These are phyloP conservation scores for Agrostemma githago DNA, from an alignment of 148 eudicot genomes.

Conservation along the genomic window DNA sequence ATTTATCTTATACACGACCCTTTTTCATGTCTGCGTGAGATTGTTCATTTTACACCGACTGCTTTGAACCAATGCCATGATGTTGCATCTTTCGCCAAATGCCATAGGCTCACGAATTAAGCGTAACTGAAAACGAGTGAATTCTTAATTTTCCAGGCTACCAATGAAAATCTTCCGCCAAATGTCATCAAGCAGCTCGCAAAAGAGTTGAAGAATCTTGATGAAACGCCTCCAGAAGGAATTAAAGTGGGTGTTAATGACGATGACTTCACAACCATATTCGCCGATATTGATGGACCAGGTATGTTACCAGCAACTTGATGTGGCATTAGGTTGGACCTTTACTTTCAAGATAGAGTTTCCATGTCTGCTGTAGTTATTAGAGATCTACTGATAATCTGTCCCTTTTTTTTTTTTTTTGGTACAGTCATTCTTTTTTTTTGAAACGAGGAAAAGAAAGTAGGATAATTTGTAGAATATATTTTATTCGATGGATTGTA, in stretches of 20 bases:
- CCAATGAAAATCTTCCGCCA: slow-evolving; percentile 98
- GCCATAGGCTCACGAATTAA: background rate
- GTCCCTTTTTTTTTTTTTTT: background rate
- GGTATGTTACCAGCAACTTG: slow-evolving; percentile 33
- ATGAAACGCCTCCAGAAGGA: slow-evolving; percentile 97
- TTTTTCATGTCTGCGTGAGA: background rate
- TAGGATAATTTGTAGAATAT: background rate
- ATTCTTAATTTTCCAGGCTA: slow-evolving; percentile 44
- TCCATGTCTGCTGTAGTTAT: background rate
- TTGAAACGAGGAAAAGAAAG: background rate
- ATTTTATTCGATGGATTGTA: background rate
- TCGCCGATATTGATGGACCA: slow-evolving; percentile 95
- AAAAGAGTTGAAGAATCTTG: slow-evolving; percentile 90
- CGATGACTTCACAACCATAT: slow-evolving; percentile 87
- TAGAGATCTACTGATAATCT: background rate
- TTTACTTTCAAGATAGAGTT: background rate
- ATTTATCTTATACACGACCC: background rate
- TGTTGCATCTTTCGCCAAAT: background rate
- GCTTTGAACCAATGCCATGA: background rate
- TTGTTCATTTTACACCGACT: background rate
- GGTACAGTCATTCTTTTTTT: too few species aligned
- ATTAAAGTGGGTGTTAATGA: slow-evolving; percentile 92
- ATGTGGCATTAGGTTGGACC: background rate
- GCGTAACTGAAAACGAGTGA: background rate
- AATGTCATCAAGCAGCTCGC: slow-evolving; percentile 92